A percentile compares a stretch with the other conserved stretches of the same genome.
Conservation (phyloP, 495 filamentous ascomycete genomes). For the Neurospora tetraspora region DNA sequence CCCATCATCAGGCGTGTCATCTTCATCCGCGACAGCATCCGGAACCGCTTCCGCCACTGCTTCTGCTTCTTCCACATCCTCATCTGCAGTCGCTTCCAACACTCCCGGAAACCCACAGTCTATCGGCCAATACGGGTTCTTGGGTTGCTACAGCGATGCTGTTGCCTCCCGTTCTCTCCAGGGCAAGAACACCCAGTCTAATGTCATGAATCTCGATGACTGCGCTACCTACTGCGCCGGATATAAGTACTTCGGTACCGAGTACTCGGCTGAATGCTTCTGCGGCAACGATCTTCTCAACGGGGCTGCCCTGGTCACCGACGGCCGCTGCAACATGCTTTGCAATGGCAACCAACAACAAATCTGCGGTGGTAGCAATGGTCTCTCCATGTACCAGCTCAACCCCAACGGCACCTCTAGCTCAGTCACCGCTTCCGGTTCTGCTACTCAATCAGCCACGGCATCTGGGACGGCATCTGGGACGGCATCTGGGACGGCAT, state of each 20-base stretch:
- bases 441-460: conserved; percentile 3
- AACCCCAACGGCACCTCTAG: conserved; percentile 1
- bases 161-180: conserved; percentile 12
- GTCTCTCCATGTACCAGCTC: conserved; percentile 24
- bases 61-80: conserved; percentile 23
- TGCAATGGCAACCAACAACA: conserved; percentile 19
- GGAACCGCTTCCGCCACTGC: conserved; percentile 6
- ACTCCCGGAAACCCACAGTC: conserved; percentile 16
- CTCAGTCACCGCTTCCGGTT: conserved; percentile 6
- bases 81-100: conserved; percentile 3
- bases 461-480: background rate
- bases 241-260: conserved; percentile 22
- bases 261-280: conserved; percentile 27
- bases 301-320: conserved; percentile 13
- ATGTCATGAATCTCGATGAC: conserved; percentile 23
- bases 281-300: conserved; percentile 24
- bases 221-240: conserved; percentile 24
- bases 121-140: conserved; percentile 18
- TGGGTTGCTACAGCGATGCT: conserved; percentile 30
- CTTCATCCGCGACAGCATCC: background rate
- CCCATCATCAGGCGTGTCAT: background rate
- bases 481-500: too few relatives aligned
- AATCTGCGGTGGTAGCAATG: conserved; percentile 16
- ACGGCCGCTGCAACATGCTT: conserved; percentile 22
- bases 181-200: conserved; percentile 3